phyloP scores from a whole-genome alignment of 768 basidiomycete species.

The Russula foetens region DNA sequence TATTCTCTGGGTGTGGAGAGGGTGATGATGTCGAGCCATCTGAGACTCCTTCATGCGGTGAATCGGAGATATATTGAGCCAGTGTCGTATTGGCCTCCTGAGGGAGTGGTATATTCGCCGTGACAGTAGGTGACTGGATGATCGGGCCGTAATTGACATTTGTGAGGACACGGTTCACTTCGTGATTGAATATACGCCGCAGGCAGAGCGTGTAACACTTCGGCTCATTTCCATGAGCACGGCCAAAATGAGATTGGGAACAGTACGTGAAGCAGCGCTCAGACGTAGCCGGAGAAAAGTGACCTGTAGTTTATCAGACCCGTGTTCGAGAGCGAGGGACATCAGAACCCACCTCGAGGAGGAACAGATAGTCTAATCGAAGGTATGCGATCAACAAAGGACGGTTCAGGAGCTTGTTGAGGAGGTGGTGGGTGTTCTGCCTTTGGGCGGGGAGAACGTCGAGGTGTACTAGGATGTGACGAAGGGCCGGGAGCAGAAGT shows the following conservation, averaged over 20 bases:
- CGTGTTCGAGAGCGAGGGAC: not conserved
- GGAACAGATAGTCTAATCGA: slow-evolving; percentile 16
- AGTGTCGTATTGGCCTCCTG: slow-evolving; percentile 13
- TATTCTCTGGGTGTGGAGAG: slow-evolving; percentile 22
- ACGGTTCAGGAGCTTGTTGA: slow-evolving; percentile 6
- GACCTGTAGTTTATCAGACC: slow-evolving; percentile 16
- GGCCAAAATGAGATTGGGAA: slow-evolving; percentile 27
- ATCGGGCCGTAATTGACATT: slow-evolving; percentile 11
- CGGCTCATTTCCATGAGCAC: slow-evolving; percentile 27
- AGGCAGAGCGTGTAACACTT: slow-evolving; percentile 31
- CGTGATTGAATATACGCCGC: slow-evolving; percentile 31
- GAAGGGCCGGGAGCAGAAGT: slow-evolving; percentile 1
- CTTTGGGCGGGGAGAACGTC: slow-evolving; percentile 4
- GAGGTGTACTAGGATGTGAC: not conserved
- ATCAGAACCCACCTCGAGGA: slow-evolving; percentile 1
- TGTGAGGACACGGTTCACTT: slow-evolving; percentile 25
- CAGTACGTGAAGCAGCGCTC: slow-evolving; percentile 33
- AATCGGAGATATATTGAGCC: slow-evolving; percentile 28
- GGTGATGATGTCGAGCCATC: slow-evolving; percentile 6
- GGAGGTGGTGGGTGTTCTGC: slow-evolving; percentile 10
- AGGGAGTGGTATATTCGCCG: slow-evolving; percentile 14
- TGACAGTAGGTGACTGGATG: slow-evolving; percentile 10
- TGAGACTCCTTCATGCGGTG: not conserved
- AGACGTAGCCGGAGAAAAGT: slow-evolving; percentile 27
- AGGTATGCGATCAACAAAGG: slow-evolving; percentile 14